Evolutionary conservation across 83 land plant species (phyloP), one percentile per base, ranked within the genome.

Genomic region (Isoetes engelmannii): DNA sequence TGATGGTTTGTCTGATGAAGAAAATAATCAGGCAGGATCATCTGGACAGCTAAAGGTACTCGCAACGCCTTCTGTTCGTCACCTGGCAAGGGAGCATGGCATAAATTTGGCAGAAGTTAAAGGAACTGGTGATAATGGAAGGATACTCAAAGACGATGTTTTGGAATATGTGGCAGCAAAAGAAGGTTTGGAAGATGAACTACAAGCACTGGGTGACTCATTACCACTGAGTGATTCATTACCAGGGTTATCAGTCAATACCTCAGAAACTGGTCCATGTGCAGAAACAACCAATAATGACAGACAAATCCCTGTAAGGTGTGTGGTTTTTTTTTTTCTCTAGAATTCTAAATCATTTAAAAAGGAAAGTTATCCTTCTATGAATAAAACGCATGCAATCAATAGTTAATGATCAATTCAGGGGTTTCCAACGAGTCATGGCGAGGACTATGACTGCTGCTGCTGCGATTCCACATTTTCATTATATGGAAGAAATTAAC

Each of bases 341-440:
- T 28, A 28, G 37, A 28, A 28, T 28, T 28, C 37, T 28, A 28
- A 28, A 28, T 2, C 37, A 28, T 28, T 28, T 0, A 28, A 28
- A 28, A 28, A 28, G 2, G 2, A 28, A 28, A 28, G 2, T 0
- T 0, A 28, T 28, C 37, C 37, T 28, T 28, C 37, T 28, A 28
- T 28, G 2, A 28, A 28, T 28, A 28, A 28, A 28, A 28, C 37
- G 2, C 37, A 28, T 28, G 37, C 37, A 28, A 28, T 28, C 37
- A 28, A 28, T 28, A 28, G 2, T 28, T 28, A 28, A 28, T 28
- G 37, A 28, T 28, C 18, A 18, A 1, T 76, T 13, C 89, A 95
- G 99, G 87, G 99, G 99, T 67, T 86, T 85, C 70, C 87, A 84
- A 45, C 84, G 99, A 10, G 70, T 89, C 58, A 95, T 95, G 99